Conservation (phyloP, 2,329 filamentous ascomycete species). For the Ambrosiella xylebori region DNA sequence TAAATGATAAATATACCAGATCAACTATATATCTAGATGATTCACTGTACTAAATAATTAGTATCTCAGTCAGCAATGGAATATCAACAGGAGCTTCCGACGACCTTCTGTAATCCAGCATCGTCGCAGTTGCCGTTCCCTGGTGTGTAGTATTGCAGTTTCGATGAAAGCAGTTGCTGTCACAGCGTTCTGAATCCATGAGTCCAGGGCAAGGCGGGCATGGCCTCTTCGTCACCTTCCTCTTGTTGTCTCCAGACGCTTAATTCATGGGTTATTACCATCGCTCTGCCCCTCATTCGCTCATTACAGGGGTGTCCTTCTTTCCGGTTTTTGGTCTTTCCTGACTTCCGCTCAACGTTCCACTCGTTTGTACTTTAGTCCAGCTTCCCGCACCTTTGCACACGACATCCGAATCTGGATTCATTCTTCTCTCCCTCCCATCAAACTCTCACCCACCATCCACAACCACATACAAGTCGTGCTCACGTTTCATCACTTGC, state of each 20-base stretch:
- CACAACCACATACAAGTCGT: background rate
- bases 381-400: background rate
- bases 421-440: background rate
- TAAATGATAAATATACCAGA: background rate
- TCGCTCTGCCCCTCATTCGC: conserved; percentile 4
- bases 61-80: no score
- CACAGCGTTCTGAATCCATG: background rate
- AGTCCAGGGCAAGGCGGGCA: no score
- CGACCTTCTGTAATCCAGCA: background rate
- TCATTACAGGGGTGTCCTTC: background rate
- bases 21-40: background rate
- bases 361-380: background rate
- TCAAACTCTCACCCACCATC: background rate
- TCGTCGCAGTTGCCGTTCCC: background rate
- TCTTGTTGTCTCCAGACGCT: background rate
- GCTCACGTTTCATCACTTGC: background rate
- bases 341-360: background rate
- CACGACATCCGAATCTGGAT: background rate
- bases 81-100: background rate
- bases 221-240: background rate
- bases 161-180: background rate
- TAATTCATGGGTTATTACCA: background rate
- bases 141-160: background rate
- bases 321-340: background rate
- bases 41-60: no score